Base-by-base conservation (phyloP, 805 yeast species). In the Hanseniaspora mollemarum region DNA sequence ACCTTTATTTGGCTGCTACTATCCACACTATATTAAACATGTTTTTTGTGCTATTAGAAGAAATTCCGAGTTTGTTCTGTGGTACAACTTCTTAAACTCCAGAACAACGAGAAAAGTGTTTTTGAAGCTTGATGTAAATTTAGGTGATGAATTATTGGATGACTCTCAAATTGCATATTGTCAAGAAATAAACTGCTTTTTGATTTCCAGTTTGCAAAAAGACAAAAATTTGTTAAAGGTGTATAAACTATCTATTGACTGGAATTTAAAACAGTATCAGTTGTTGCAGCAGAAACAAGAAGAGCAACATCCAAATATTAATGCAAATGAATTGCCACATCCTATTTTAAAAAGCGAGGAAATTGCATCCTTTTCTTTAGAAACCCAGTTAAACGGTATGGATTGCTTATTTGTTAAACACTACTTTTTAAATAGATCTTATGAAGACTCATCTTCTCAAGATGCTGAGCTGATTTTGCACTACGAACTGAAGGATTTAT, bases 71-170 rank as follows among this genome's bases (percentile, higher is more conserved):
- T 54, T 65, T 35, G 67, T 63, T 52, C 62, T 65, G 40, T 65
- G 69, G 69, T 65, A 65, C 44, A 68, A 65, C 51, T 62, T 65
- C 46, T 65, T 68, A 12, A 65, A 65, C 49, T 65, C 69, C 1
- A 65, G 64, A 44, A 67, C 63, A 46, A 66, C 63, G 50, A 65
- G 64, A 44, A 65, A 65, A 49, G 60, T 64, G 1, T 60, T 64
- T 1, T 50, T 62, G 24, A 66, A 64, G 36, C 44, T 65, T n/a
- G 52, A 56, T 32, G 54, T 59, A 22, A 49, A 49, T 4, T 60
- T 62, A 33, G 67, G 62, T 43, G 48, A 59, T 13, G 65, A 63
- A 24, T 62, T 67, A 65, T 48, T 65, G 19, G 58, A 61, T 39
- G 57, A 54, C 53, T 65, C 66, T 5, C 60, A 60, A 40, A 57